Base-by-base conservation (phyloP, 352 stramenopile species). In the Globisporangium barbulae region DNA sequence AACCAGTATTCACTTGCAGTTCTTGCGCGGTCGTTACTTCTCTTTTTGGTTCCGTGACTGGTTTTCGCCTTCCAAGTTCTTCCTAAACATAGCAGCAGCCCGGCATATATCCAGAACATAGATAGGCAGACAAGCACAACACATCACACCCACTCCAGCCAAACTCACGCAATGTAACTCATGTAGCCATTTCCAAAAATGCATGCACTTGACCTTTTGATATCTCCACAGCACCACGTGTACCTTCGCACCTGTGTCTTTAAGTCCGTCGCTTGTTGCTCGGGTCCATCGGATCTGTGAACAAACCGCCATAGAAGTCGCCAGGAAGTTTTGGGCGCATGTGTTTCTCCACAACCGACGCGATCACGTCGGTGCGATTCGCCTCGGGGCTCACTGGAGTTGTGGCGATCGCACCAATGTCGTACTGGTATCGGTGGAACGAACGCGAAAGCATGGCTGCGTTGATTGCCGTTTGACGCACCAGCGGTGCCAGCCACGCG, bases 401-500 rank as follows among this genome's bases (percentile, higher is more conserved):
- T 37, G 78, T 77, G 21, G 83, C 77, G 21, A 86, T 81, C 22
- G 76, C 78, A 21, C 85, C 85, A 66, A 90, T 84, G 12, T 86
- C 74, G 59, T 90, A 79, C 64, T 94, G 85, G 63, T 90, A 91
- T 22, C 81, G 74, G 59, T 90, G 81, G 67, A 85, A 94, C 1
- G 83, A 69, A 10, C 85, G 77, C 2, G 83, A 86, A 19, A 94
- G 74, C 63, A 81, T 81, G 0, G 83, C 75, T 2, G 87, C 87
- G 58, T 96, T 96, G 54, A 94, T 84, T 7, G 85, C 87, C 6
- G 87, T 96, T 37, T 94, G 85, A 0, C 87, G 85, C n/a, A 94
- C 80, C 2, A 96, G 64, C 7, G 87, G 85, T 28, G 77, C 85
- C 0, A 96, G 75, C 87, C 87, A 94, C 56, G 82, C 83, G 2